phyloP scores from a whole-genome alignment of 2,329 filamentous ascomycete genomes.

The Pseudonectria buxi region DNA sequence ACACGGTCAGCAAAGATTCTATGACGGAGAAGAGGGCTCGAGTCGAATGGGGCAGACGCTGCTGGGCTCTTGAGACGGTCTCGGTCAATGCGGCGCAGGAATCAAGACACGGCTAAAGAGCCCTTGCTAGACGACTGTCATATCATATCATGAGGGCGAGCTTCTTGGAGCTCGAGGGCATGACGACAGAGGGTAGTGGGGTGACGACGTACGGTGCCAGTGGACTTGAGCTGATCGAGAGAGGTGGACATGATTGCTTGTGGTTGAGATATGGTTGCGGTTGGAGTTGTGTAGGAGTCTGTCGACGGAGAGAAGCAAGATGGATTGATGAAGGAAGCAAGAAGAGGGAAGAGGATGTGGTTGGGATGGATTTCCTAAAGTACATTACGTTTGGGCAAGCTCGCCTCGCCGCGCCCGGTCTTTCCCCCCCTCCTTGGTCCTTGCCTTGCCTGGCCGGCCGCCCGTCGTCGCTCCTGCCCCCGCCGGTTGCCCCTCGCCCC shows the following conservation, averaged over 20 bases:
- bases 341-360: conserved; percentile 5
- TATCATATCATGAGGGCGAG: background rate
- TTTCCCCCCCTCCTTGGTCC: background rate
- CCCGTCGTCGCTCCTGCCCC: conserved; percentile 6
- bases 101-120: conserved; percentile 2
- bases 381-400: background rate
- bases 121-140: background rate
- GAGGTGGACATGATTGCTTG: conserved; percentile 64
- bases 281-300: conserved; percentile 2
- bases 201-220: conserved; percentile 79
- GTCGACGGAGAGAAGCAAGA: conserved; percentile 5
- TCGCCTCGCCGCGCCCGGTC: conserved; percentile 10
- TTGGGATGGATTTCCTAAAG: conserved; percentile 4
- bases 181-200: conserved; percentile 25
- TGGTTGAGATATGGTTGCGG: conserved; percentile 3
- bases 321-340: conserved; percentile 8
- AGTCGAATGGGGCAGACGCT: background rate
- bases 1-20: conserved; percentile 17
- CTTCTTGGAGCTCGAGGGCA: conserved; percentile 7
- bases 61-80: background rate
- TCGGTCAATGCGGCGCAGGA: background rate
- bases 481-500: conserved; percentile 12
- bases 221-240: conserved; percentile 94
- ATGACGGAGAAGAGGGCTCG: conserved; percentile 1
- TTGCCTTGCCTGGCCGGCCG: background rate